These are phyloP conservation scores for Coemansia sp. DNA, from an alignment of 192 early-diverging fungal species.

Conservation along the genomic window DNA sequence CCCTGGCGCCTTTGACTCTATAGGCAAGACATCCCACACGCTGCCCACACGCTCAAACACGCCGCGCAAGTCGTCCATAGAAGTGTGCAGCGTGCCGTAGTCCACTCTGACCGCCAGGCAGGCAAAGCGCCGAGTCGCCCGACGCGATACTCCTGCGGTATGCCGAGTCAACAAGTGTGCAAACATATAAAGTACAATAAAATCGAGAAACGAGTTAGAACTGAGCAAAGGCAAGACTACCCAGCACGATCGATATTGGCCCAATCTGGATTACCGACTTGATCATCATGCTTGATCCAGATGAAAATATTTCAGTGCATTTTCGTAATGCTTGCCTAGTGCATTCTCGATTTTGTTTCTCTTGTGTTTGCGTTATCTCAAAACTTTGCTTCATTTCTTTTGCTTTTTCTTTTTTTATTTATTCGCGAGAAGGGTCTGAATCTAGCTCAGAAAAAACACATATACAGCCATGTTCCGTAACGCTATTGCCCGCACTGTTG, in stretches of 20 bases:
- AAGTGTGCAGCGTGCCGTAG: constrained; percentile 26
- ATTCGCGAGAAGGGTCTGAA: not conserved
- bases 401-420: constrained; percentile 4
- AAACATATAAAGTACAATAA: not conserved
- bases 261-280: not conserved
- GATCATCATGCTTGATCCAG: not conserved
- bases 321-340: constrained; percentile 1
- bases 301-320: constrained; percentile 2
- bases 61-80: constrained; percentile 22
- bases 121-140: constrained; percentile 24
- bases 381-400: not conserved
- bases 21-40: constrained; percentile 43
- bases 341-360: not conserved
- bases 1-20: constrained; percentile 24
- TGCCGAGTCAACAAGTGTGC: constrained; percentile 12
- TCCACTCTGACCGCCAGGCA: constrained; percentile 38
- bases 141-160: not conserved
- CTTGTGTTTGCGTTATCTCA: not conserved
- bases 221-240: not conserved
- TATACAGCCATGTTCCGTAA: constrained; percentile 34
- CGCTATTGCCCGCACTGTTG: constrained; percentile 29
- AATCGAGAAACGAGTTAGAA: not conserved
- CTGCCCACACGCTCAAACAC: constrained; percentile 40
- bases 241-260: not conserved
- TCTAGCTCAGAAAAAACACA: constrained; percentile 10